Conservation (phyloP, 345 rosid species). For the Euclidium syriacum region DNA sequence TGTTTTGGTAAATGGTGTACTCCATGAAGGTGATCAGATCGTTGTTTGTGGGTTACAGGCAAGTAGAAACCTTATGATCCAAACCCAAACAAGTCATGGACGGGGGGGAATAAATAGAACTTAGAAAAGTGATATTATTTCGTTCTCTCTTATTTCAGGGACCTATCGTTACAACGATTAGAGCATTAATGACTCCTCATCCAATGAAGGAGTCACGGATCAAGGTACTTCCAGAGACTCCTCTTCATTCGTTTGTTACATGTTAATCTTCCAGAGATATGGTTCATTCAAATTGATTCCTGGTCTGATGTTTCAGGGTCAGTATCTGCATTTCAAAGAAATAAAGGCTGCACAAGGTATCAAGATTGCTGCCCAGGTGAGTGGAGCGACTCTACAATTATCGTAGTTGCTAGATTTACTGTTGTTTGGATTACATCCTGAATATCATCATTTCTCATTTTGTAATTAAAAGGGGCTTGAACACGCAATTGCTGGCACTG, state of each 20-base stretch:
- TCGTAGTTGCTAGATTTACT: neutral
- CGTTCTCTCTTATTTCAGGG: constrained; percentile 46
- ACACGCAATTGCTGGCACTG: constrained; percentile 95
- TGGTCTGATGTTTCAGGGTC: constrained; percentile 59
- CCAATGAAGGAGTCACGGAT: constrained; percentile 98
- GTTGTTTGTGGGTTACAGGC: constrained; percentile 96
- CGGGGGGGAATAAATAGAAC: neutral
- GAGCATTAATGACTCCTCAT: constrained; percentile 92
- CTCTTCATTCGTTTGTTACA: neutral
- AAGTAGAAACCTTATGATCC: constrained; percentile 28
- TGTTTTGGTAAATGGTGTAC: constrained; percentile 83
- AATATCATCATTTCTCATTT: neutral
- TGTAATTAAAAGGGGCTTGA: constrained; percentile 64
- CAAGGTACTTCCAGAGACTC: constrained; percentile 45
- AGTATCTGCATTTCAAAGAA: constrained; percentile 76
- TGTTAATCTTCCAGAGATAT: neutral
- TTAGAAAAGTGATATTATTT: constrained; percentile 1
- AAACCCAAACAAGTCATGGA: constrained; percentile 1
- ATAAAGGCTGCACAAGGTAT: constrained; percentile 96
- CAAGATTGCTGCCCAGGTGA: constrained; percentile 89
- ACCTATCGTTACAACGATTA: constrained; percentile 76
- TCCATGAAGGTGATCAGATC: constrained; percentile 90
- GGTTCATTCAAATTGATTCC: neutral
- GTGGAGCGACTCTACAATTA: neutral
- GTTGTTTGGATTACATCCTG: constrained; percentile 3